A percentile compares a stretch with the other conserved stretches of the same genome.
Conservation (phyloP, 192 early-diverging fungal genomes). For the Coemansia sp. region DNA sequence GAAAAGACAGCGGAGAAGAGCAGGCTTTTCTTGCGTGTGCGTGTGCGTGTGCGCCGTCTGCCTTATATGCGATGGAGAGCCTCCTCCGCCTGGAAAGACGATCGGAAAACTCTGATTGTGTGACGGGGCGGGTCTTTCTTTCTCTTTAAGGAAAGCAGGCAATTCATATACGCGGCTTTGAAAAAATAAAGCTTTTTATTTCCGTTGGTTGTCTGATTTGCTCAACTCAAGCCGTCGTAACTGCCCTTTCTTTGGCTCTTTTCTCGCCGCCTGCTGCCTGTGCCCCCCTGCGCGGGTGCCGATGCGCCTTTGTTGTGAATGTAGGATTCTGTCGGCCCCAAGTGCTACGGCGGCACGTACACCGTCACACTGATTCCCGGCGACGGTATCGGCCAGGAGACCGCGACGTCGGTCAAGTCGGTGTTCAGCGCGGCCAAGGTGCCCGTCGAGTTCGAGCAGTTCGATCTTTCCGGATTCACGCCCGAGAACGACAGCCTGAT, state of each 20-base stretch:
- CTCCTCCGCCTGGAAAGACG: not conserved
- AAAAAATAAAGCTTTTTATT: not conserved
- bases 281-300: too few relatives aligned
- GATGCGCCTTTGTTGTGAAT: too few relatives aligned
- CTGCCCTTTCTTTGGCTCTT: not conserved
- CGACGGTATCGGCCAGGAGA: conserved; percentile 97
- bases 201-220: not conserved
- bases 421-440: conserved; percentile 91
- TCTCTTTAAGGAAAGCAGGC: not conserved
- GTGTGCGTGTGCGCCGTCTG: too few relatives aligned
- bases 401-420: conserved; percentile 84
- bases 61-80: too few relatives aligned
- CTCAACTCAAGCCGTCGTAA: too few relatives aligned
- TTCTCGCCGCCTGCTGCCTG: too few relatives aligned
- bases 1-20: too few relatives aligned
- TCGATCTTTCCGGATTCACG: conserved; percentile 91
- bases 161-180: too few relatives aligned
- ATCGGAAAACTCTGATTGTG: not conserved
- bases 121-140: not conserved
- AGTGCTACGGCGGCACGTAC: conserved; percentile 87
- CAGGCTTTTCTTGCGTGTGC: too few relatives aligned
- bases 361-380: conserved; percentile 98
- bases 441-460: conserved; percentile 97
- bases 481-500: conserved; percentile 75
- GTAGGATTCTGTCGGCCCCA: conserved; percentile 50